Percentiles rank a stretch among this genome's conserved stretches.
Evolutionary conservation across 805 yeast genomes (phyloP).

Genomic region (Suhomyces sp.): DNA sequence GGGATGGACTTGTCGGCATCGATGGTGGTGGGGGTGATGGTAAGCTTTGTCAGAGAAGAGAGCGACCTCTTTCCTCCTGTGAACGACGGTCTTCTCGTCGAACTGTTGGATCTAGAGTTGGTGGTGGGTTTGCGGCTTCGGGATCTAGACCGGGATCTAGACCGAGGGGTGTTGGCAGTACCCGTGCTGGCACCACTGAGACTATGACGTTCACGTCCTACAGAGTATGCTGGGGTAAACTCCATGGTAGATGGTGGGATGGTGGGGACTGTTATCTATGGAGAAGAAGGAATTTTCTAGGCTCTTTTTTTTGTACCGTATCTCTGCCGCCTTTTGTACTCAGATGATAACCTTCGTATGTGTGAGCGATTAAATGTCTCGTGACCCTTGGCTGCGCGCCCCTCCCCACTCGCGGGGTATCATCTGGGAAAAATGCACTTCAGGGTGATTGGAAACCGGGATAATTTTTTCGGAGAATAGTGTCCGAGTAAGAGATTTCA

Average conservation of each 20-base stretch:
- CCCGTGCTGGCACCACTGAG: not conserved
- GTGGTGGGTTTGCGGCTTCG: slow-evolving; percentile 33
- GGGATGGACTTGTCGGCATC: slow-evolving; percentile 40
- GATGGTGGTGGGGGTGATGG: slow-evolving; percentile 26
- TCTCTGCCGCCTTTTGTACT: too few species aligned
- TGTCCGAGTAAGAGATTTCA: too few species aligned
- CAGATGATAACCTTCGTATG: too few species aligned
- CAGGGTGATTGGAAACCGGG: too few species aligned
- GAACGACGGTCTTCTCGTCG: slow-evolving; percentile 23
- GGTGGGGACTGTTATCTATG: not conserved
- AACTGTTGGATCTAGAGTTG: slow-evolving; percentile 33
- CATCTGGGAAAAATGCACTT: too few species aligned
- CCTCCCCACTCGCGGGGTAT: too few species aligned
- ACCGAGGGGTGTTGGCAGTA: slow-evolving; percentile 17
- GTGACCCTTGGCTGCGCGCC: slow-evolving; percentile 4
- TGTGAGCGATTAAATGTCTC: slow-evolving; percentile 4
- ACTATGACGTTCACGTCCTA: slow-evolving; percentile 3
- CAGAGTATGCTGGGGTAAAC: slow-evolving; percentile 12
- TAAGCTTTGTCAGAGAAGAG: slow-evolving; percentile 32
- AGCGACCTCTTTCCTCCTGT: slow-evolving; percentile 30
- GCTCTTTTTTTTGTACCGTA: too few species aligned
- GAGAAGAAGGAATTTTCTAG: too few species aligned
- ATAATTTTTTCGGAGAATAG: too few species aligned
- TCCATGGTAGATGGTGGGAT: slow-evolving; percentile 13
- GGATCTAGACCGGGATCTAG: slow-evolving; percentile 41